Evolutionary conservation across 331 rosid genomes (phyloP), one percentile per base, ranked within the genome.

Genomic region (Quercus phellos): DNA sequence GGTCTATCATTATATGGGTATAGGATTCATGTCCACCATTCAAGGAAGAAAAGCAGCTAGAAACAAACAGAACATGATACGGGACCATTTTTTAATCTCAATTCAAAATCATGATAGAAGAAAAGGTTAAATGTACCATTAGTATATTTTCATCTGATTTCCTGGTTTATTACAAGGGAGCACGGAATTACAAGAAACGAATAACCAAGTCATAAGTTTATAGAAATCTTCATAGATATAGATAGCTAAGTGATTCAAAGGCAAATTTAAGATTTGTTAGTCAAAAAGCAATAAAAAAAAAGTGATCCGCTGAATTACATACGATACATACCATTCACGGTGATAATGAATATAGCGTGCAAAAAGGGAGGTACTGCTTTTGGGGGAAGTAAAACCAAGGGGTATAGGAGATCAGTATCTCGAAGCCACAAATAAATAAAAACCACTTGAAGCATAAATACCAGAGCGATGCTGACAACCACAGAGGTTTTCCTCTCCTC

Each of bases 401-500:
- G 94, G 76, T 86, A 86, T 78, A 94, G 50, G 18, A 92, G 89
- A 81, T 92, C 91, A 75, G 86, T 93, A 85, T 92, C 88, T 83
- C 87, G 97, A 87, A 84, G 90, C 98, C 98, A 92, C 99, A 97
- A 94, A 79, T 92, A 92, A 72, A 92, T 90, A 69, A 85, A 90
- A 82, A 91, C 82, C 66, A 94, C 90, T 43, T 94, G 99, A 76
- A 87, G 78, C 17, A 88, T 73, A 76, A 94, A 94, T 72, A 90
- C 97, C 83, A 94, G 77, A 78, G 97, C 78, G 73, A 94, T 90
- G 83, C 89, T 83, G 43, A 91, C 72, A 73, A 94, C 84, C 74
- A 94, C 84, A 55, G 91, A 84, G 13, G 88, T 74, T 78, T 88
- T 94, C 85, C 99, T 94, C 87, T 94, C 99, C 70, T 97, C 99